Base-by-base conservation (phyloP, 1,284 basidiomycete genomes). In the Vanrija humicola region DNA sequence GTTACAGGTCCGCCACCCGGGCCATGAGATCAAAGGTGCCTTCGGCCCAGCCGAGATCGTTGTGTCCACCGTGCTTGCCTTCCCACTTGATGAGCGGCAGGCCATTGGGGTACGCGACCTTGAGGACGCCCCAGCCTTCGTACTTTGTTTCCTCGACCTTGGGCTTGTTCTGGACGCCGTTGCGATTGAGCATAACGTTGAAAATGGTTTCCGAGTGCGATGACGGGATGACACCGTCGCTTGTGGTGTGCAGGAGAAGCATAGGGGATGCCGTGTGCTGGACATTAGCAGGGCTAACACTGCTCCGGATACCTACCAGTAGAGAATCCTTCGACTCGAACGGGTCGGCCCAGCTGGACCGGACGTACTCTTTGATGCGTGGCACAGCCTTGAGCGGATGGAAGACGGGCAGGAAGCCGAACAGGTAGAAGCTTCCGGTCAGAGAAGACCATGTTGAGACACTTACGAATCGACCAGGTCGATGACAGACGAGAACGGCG, bases 221-320 rank as follows among this genome's bases (percentile, higher is more conserved):
- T 65, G 82, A 76, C 0, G 88, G 88, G 51, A 96, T 93, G 40
- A 90, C 86, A 67, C 79, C 81, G 76, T 97, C 93, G 68, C 90
- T 81, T 63, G 83, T 81, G 1, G 91, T 85, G 70, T 96, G 92
- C 0, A 84, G 83, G 58, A 96, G 81, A 14, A 95, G 77, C 6
- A 91, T 82, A 5, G 87, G 82, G 0, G 82, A 82, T 34, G 83
- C 81, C 51, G 86, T 82, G 62, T 79, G 55, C 84, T 86, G 43
- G 18, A 5, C 5, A 43, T 51, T 9, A 55, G 52, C 6, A 28
- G 3, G 28, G 6, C 28, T 3, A 7, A 28, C 3, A 7, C 10
- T 7, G 7, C 2, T 7, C 28, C 10, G 6, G 28, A 7, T 34
- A 61, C 66, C 43, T 43, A 71, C 70, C 10, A 52, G 25, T 0